Conservation (phyloP, 352 stramenopile genomes). For the Paralagenidium karlingii region DNA sequence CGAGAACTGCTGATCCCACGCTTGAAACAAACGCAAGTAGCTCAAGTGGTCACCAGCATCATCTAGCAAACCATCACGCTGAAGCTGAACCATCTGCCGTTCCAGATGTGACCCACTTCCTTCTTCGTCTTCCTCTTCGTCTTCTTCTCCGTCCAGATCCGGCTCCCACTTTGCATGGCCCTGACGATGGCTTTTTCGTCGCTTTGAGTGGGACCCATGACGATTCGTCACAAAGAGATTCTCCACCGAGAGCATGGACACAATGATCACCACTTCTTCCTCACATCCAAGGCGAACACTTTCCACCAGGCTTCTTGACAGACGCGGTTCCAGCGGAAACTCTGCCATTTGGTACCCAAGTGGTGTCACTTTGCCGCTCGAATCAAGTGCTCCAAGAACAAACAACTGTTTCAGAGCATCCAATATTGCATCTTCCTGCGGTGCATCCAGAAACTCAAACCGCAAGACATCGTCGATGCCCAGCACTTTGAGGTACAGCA, state of each 20-base stretch:
- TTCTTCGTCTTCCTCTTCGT: constrained; percentile 5
- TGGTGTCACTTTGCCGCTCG: constrained; percentile 27
- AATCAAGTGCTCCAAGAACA: constrained; percentile 46
- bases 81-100: constrained; percentile 22
- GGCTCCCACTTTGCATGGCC: too few species aligned
- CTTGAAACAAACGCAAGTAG: constrained; percentile 24
- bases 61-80: constrained; percentile 28
- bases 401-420: constrained; percentile 70
- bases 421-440: constrained; percentile 49
- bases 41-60: constrained; percentile 45
- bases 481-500: constrained; percentile 84
- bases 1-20: constrained; percentile 14
- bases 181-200: too few species aligned
- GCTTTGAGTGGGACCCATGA: constrained; percentile 1
- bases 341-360: constrained; percentile 69
- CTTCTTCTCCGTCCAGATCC: too few species aligned
- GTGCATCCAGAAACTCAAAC: constrained; percentile 59
- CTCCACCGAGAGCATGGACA: constrained; percentile 79
- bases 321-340: constrained; percentile 74
- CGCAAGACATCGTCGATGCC: constrained; percentile 56
- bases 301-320: constrained; percentile 49
- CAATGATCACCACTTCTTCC: constrained; percentile 49
- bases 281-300: constrained; percentile 38
- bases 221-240: constrained; percentile 45
- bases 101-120: constrained; percentile 14